Evolutionary conservation across 1,284 basidiomycete genomes (phyloP), one percentile per base, ranked within the genome.

Genomic region (Moesziomyces parantarcticus): DNA sequence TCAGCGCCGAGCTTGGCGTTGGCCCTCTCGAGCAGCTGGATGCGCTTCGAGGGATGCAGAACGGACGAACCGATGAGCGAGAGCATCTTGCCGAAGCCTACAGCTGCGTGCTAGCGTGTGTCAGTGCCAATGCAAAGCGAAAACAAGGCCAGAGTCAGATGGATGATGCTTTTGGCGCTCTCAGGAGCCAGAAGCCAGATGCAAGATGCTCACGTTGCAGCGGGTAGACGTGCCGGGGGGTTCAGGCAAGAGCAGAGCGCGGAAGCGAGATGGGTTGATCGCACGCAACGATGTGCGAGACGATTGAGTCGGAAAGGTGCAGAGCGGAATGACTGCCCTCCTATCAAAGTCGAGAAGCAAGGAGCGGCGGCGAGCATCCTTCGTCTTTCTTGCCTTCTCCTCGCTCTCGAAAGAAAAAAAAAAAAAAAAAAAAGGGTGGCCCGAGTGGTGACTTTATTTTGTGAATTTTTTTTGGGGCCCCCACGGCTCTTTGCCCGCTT

Each of bases 1-100:
- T 14, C 41, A 22, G 47, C 59, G 18, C 59, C 59, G 36, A 72
- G 63, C 54, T 82, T 82, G 46, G 86, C 82, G 79, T 90, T 90
- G 59, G 94, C 88, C 46, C 87, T 85, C 52, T 86, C 85, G 57
- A 96, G 87, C 26, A 95, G 88, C 45, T 87, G 87, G 50, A 88
- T 87, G 58, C 92, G 90, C 84, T 92, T 93, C 13, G 90, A 79
- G 42, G 80, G 79, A 39, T 84, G 81, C 47, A 84, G 71, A 9
- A 81, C 68, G 45, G 84, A 85, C 40, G 84, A 77, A 32, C 85
- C 85, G 44, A 83, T 72, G 50, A 85, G 61, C 36, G 84, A 78
- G 58, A 85, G 59, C 75, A 76, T 76, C 46, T 58, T 62, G 46
- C 18, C 11, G 44, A 18, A 41, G 22, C 34, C 10, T n/a, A 39